Evolutionary conservation across 73 alveolate species (phyloP).

Genomic region (Paramecium sonneborni): DNA sequence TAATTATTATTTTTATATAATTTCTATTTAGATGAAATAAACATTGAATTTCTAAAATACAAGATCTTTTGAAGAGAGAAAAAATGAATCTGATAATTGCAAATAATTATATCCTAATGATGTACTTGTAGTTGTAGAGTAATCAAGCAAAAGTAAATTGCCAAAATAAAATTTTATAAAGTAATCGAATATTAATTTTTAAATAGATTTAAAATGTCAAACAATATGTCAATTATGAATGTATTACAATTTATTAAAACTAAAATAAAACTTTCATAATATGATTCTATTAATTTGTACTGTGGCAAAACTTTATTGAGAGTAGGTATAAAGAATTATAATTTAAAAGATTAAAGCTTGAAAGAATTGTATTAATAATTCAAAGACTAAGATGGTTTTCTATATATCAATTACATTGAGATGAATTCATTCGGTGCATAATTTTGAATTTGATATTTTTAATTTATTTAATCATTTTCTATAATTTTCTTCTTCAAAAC

Average conservation of each 20-base stretch:
- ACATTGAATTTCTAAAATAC: not conserved
- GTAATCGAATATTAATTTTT: not conserved
- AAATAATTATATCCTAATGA: constrained; percentile 14
- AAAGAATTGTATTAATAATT: not conserved
- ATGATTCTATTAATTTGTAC: constrained; percentile 16
- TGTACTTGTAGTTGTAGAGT: not conserved
- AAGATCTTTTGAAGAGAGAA: constrained; percentile 11
- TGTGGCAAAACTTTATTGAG: constrained; percentile 1
- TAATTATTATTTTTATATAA: no score
- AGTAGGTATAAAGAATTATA: not conserved
- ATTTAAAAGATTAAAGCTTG: not conserved
- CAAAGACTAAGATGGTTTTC: constrained; percentile 36
- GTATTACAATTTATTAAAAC: not conserved
- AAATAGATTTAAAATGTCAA: constrained; percentile 10
- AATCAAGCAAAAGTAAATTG: constrained; percentile 8
- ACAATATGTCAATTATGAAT: not conserved
- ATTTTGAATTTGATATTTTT: not conserved
- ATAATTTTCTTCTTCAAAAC: not conserved
- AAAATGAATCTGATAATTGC: constrained; percentile 27
- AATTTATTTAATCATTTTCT: not conserved
- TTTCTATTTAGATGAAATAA: not conserved
- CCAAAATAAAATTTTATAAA: constrained; percentile 35
- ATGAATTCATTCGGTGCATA: constrained; percentile 28
- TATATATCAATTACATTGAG: constrained; percentile 19
- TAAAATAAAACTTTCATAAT: not conserved